phyloP scores from a whole-genome alignment of 352 stramenopile species.

The Aphanomyces euteiches region DNA sequence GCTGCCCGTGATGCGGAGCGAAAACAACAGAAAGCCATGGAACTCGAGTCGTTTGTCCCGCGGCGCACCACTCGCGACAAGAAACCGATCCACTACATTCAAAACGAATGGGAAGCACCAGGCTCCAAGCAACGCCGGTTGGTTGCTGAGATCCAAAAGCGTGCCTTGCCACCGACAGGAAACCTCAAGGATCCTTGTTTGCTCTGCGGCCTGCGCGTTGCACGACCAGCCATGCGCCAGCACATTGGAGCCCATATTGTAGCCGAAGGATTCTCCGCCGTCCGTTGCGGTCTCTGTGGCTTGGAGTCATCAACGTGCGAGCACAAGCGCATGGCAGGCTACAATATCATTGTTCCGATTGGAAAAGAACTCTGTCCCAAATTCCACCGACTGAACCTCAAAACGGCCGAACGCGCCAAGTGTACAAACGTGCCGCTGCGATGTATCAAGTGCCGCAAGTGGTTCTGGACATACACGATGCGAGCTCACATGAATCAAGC shows the following conservation, averaged over 20 bases:
- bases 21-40: not conserved
- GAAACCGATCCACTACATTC: slow-evolving; percentile 2
- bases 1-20: not conserved
- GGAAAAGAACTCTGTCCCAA: slow-evolving; percentile 1
- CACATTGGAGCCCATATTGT: slow-evolving; percentile 15
- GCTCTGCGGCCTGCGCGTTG: not conserved
- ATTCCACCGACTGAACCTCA: not conserved
- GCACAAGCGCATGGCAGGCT: not conserved
- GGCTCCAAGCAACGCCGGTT: not conserved
- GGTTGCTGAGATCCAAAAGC: not conserved
- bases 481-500: not conserved
- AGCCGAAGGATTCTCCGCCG: not conserved
- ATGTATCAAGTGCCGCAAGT: not conserved
- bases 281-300: slow-evolving; percentile 18
- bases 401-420: not conserved
- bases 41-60: not conserved
- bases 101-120: not conserved
- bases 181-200: not conserved
- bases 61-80: not conserved
- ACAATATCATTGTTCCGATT: not conserved
- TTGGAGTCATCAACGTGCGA: not conserved
- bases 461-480: slow-evolving; percentile 25
- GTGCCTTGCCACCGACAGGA: not conserved
- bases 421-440: slow-evolving; percentile 15
- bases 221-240: not conserved